Evolutionary conservation across 164 flowering plant genomes (phyloP).

Genomic region (Aristolochia fimbriata): DNA sequence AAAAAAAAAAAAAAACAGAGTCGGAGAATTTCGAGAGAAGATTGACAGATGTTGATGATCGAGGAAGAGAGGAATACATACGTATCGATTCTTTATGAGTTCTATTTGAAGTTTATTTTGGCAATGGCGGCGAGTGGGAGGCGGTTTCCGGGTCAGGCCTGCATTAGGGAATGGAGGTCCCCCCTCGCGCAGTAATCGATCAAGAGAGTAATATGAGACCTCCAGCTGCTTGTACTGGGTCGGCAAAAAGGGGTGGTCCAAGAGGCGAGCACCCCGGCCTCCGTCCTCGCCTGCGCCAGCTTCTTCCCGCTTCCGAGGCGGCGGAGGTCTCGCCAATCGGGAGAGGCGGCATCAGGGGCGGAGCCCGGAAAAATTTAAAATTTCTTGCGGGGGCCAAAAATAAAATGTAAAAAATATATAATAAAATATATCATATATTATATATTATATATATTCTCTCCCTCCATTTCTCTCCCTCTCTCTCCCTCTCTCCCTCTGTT

Average conservation of each 20-base stretch:
- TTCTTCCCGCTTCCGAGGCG: slow-evolving; percentile 35
- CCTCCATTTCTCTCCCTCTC: too few relatives aligned
- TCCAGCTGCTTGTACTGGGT: slow-evolving; percentile 71
- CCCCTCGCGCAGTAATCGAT: slow-evolving; percentile 79
- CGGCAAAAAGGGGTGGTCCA: slow-evolving; percentile 84
- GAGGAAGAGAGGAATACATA: too few relatives aligned
- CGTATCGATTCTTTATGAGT: slow-evolving; percentile 24
- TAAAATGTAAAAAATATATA: too few relatives aligned
- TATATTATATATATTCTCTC: too few relatives aligned
- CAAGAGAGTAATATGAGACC: slow-evolving; percentile 59
- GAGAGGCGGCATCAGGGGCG: too few relatives aligned
- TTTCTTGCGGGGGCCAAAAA: too few relatives aligned
- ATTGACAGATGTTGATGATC: neutral
- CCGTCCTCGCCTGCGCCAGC: slow-evolving; percentile 48
- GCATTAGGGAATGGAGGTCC: slow-evolving; percentile 52
- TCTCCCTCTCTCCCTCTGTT: too few relatives aligned
- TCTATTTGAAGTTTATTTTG: too few relatives aligned
- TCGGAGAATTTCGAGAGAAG: neutral
- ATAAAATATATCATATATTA: too few relatives aligned
- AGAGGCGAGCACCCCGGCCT: slow-evolving; percentile 45
- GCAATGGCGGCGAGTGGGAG: slow-evolving; percentile 30
- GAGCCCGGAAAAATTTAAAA: too few relatives aligned
- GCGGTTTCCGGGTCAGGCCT: slow-evolving; percentile 39
- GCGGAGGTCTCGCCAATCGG: too few relatives aligned
- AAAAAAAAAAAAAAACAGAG: neutral